Base-by-base conservation (phyloP, 306 rosid species). In the Purshia tridentata region DNA sequence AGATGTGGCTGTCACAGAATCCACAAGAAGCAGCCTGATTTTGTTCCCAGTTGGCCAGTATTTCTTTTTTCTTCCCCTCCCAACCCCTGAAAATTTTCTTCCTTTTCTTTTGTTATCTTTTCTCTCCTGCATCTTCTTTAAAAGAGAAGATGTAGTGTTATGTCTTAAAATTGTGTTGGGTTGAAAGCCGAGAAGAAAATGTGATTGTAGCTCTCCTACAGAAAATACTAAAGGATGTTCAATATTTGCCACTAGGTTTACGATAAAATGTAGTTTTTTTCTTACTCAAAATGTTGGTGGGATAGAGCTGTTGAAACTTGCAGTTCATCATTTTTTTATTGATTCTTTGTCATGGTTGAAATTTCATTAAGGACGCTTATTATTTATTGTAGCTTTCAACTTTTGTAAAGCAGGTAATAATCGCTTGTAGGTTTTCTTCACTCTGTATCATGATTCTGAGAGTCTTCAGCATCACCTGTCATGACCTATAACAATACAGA, bases 121-220 rank as follows among this genome's bases (percentile, higher is more conserved):
- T 72, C 56, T 50, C 45, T 49, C 65, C 72, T 49, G 84, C 58
- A 60, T 84, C 85, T 79, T 85, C 78, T 81, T 76, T 47, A 72
- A 83, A 88, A 76, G 88, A 78, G 96, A 86, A 86, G 91, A 78
- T 85, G 85, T 81, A 77, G 80, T 77, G 81, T 77, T 65, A 79
- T 84, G 85, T 81, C 84, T 81, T 83, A 80, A 81, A 82, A 81
- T 81, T 87, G 81, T 90, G 91, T 84, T 85, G 92, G 94, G 95
- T 88, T 89, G 90, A 83, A 83, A 78, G 81, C 83, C 84, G 80
- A 80, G 88, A 84, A 85, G 86, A 86, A 81, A 86, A 85, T 84
- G 89, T 88, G 92, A 91, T 88, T 91, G 96, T 94, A 91, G 96
- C 90, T 85, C 89, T 80, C 89, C 92, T 86, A 75, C 93, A 84